Conservation (phyloP, 768 basidiomycete genomes). For the Flagelloscypha sp. region DNA sequence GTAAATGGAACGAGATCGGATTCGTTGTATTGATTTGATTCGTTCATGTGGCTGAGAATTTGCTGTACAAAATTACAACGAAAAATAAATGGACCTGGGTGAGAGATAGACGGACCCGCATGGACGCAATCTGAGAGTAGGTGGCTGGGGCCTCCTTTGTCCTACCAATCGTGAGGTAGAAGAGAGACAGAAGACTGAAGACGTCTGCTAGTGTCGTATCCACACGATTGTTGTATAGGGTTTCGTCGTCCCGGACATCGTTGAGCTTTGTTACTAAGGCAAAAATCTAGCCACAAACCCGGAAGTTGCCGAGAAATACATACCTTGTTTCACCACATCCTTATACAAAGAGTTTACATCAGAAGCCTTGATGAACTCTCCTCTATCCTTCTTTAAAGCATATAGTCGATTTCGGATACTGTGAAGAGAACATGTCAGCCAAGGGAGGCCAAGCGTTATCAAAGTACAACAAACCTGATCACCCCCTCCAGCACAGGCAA, state of each 20-base stretch:
- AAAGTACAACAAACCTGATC: constrained; percentile 69
- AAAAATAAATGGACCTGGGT: constrained; percentile 3
- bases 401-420: constrained; percentile 95
- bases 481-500: constrained; percentile 90
- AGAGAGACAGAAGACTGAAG: constrained; percentile 88
- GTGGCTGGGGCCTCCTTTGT: constrained; percentile 90
- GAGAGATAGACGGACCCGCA: constrained; percentile 64
- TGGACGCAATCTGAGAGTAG: constrained; percentile 92
- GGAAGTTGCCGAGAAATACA: constrained; percentile 12
- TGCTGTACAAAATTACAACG: constrained; percentile 45
- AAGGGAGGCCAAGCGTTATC: too few species aligned
- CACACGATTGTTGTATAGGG: constrained; percentile 76
- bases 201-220: constrained; percentile 96
- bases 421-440: constrained; percentile 13
- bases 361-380: constrained; percentile 84
- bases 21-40: constrained; percentile 91
- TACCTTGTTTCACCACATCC: constrained; percentile 88
- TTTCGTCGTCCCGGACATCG: constrained; percentile 75
- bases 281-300: constrained; percentile 1
- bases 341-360: constrained; percentile 94
- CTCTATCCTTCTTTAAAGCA: constrained; percentile 88
- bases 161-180: constrained; percentile 97
- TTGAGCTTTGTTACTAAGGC: constrained; percentile 79
- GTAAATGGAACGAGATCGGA: constrained; percentile 85
- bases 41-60: constrained; percentile 93